A percentile compares a stretch with the other conserved stretches of the same genome.
These are phyloP conservation scores for Mycena epipterygia DNA, from an alignment of 768 basidiomycete genomes.

Conservation along the genomic window DNA sequence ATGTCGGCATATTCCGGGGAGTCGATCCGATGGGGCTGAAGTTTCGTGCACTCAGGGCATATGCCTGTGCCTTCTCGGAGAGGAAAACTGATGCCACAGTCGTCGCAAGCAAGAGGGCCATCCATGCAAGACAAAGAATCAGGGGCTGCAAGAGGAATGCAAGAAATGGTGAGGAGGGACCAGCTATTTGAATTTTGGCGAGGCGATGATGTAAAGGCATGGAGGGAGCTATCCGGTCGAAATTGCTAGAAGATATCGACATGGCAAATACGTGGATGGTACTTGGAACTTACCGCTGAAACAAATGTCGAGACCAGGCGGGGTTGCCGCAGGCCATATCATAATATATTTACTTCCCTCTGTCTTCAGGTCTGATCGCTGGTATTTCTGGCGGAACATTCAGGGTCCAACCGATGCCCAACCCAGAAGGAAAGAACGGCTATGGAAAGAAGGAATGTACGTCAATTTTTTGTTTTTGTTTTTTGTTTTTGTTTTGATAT, in stretches of 20 bases:
- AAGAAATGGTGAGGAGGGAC: background rate
- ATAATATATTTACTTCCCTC: too few species aligned
- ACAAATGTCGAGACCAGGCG: background rate
- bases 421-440: background rate
- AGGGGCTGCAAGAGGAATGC: background rate
- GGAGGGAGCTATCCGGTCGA: too few species aligned
- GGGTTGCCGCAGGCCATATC: too few species aligned
- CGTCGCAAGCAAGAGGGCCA: background rate
- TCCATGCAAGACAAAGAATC: background rate
- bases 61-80: background rate
- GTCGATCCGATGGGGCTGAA: background rate
- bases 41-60: conserved; percentile 15
- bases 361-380: too few species aligned
- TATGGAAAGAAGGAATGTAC: background rate
- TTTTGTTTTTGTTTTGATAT: background rate
- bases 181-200: background rate
- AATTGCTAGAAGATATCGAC: background rate
- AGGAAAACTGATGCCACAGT: background rate
- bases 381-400: too few species aligned
- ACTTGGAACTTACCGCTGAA: background rate
- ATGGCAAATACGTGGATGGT: background rate
- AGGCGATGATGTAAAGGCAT: too few species aligned
- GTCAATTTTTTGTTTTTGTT: background rate
- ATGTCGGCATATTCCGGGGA: background rate
- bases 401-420: background rate